A percentile compares a stretch with the other conserved stretches of the same genome.
phyloP scores from a whole-genome alignment of 225 moss, liverwort and hornwort genomes.

The Pseudoscleropodium purum region DNA sequence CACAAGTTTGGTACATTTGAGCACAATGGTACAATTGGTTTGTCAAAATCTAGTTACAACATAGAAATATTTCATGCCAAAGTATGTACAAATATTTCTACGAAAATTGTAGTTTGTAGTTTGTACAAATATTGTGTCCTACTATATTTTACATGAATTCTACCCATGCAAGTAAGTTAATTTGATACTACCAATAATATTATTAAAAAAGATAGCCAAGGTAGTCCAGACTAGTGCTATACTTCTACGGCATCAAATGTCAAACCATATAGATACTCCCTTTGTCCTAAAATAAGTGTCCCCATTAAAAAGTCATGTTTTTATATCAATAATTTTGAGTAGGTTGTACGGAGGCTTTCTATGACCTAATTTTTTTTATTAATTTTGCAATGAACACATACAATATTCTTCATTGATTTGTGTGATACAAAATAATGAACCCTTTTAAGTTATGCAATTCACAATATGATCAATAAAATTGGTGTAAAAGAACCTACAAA shows the following conservation, averaged over 20 bases:
- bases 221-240: accelerated
- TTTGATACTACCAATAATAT: too few relatives aligned
- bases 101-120: too few relatives aligned
- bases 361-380: background rate
- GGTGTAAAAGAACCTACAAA: background rate
- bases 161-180: background rate
- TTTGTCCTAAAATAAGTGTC: accelerated
- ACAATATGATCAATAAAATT: background rate
- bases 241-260: background rate
- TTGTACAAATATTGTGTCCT: background rate
- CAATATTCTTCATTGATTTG: background rate
- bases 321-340: accelerated
- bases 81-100: background rate
- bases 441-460: background rate
- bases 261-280: too few relatives aligned
- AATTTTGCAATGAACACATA: background rate
- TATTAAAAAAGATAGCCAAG: background rate
- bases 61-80: background rate
- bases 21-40: background rate
- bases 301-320: accelerated
- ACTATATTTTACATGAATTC: background rate
- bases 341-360: accelerated
- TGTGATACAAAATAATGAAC: background rate
- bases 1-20: background rate
- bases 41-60: background rate